A percentile compares a stretch with the other conserved stretches of the same genome.
Conservation (phyloP, 2,329 filamentous ascomycete species). For the Pseudogymnoascus sp. region DNA sequence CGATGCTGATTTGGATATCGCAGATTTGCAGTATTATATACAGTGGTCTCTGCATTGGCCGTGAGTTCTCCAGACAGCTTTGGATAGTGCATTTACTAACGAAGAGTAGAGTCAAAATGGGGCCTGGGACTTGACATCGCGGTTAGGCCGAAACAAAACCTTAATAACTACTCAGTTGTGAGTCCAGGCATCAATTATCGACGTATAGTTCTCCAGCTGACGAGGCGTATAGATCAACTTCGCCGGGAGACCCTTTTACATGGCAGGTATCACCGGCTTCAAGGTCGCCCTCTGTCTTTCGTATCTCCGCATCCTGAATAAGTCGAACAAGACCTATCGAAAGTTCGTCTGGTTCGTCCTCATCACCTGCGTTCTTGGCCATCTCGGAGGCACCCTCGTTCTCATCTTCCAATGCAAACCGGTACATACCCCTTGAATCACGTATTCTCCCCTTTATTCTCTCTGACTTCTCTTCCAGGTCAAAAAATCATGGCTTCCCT, state of each 20-base stretch:
- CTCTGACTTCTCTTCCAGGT: constrained; percentile 32
- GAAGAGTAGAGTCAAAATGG: constrained; percentile 41
- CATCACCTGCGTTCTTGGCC: constrained; percentile 28
- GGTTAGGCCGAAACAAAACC: constrained; percentile 37
- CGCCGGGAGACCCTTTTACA: constrained; percentile 47
- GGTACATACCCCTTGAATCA: constrained; percentile 40
- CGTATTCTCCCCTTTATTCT: constrained; percentile 40
- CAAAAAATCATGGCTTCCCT: constrained; percentile 27
- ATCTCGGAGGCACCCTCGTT: constrained; percentile 42
- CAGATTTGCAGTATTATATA: constrained; percentile 33
- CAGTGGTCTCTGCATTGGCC: constrained; percentile 42
- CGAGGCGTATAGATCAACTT: constrained; percentile 37
- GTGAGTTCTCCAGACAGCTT: constrained; percentile 29
- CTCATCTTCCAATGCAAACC: constrained; percentile 45
- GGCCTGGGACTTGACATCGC: constrained; percentile 43
- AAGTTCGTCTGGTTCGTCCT: constrained; percentile 40
- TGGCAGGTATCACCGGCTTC: constrained; percentile 49
- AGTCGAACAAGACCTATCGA: constrained; percentile 39
- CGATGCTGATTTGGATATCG: not conserved
- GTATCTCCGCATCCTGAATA: constrained; percentile 45
- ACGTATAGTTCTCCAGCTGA: not conserved
- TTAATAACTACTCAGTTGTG: constrained; percentile 38
- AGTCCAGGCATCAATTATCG: not conserved
- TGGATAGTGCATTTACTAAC: not conserved
- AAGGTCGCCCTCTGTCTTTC: constrained; percentile 48